Percentiles rank a stretch among this genome's conserved stretches.
phyloP scores from a whole-genome alignment of 1,284 basidiomycete species.

The Papiliotrema nemorosa region DNA sequence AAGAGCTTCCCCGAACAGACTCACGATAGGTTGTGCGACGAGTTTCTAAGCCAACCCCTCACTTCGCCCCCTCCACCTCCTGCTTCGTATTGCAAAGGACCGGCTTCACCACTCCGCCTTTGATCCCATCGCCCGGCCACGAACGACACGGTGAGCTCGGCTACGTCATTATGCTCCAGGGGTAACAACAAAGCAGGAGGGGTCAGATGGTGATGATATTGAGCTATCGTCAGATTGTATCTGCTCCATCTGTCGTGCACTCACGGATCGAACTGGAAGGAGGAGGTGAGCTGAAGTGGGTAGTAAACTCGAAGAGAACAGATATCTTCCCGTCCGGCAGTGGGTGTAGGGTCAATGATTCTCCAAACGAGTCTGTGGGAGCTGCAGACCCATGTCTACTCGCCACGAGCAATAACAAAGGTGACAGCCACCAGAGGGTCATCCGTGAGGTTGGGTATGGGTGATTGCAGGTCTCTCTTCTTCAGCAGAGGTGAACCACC shows the following conservation, averaged over 20 bases:
- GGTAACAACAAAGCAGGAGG: conserved; percentile 83
- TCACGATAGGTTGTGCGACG: conserved; percentile 35
- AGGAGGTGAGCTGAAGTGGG: conserved; percentile 51
- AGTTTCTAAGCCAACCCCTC: conserved; percentile 79
- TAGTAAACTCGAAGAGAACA: conserved; percentile 78
- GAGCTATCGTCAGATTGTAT: conserved; percentile 43
- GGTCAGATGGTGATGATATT: conserved; percentile 78
- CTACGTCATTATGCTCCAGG: conserved; percentile 73
- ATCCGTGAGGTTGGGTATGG: background rate
- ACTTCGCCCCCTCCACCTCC: conserved; percentile 83
- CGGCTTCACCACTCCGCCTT: conserved; percentile 66
- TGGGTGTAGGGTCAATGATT: conserved; percentile 68
- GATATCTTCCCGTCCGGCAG: conserved; percentile 80
- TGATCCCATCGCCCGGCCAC: conserved; percentile 92
- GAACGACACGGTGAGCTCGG: conserved; percentile 79
- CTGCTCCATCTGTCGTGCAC: background rate
- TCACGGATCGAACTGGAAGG: conserved; percentile 9
- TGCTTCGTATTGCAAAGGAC: conserved; percentile 59
- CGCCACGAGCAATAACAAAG: conserved; percentile 7
- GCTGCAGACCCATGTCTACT: background rate
- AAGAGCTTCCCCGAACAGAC: background rate
- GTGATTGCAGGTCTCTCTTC: no score
- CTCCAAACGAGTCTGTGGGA: conserved; percentile 46
- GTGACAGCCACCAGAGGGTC: conserved; percentile 3
- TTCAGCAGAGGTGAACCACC: background rate